These are phyloP conservation scores for Dactylellina drechsleri DNA, from an alignment of 2,329 filamentous ascomycete species.

Conservation along the genomic window DNA sequence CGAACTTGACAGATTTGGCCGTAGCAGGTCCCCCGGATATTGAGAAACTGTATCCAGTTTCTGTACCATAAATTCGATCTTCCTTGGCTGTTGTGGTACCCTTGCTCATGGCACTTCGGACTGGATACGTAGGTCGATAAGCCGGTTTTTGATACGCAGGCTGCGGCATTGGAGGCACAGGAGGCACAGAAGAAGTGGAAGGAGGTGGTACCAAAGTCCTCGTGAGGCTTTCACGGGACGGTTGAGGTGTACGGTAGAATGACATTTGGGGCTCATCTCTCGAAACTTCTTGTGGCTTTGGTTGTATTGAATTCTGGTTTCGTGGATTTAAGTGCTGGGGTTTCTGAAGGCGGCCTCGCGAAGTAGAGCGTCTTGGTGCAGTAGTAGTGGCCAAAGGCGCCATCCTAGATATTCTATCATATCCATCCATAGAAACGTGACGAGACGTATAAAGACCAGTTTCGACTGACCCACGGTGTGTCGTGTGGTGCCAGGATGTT, in stretches of 20 bases:
- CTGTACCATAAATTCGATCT: conserved; percentile 31
- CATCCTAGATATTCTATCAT: conserved; percentile 22
- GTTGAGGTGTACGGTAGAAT: conserved; percentile 41
- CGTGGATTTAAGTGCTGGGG: conserved; percentile 40
- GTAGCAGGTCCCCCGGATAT: conserved; percentile 32
- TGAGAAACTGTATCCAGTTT: conserved; percentile 38
- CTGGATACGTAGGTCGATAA: conserved; percentile 33
- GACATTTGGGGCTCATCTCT: conserved; percentile 42
- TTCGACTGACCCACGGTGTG: conserved; percentile 25
- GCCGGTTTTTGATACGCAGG: conserved; percentile 17
- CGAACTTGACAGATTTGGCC: conserved; percentile 48
- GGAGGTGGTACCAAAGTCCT: conserved; percentile 20
- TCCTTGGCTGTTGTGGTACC: conserved; percentile 9
- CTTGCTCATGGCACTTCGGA: conserved; percentile 41
- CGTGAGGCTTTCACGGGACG: conserved; percentile 40
- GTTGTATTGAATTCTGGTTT: conserved; percentile 8
- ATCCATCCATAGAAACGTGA: conserved; percentile 37
- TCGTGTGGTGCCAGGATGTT: conserved; percentile 41
- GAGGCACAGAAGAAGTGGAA: conserved; percentile 16
- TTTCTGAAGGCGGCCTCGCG: conserved; percentile 48
- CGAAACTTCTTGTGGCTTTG: conserved; percentile 1
- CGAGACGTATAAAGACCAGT: conserved; percentile 29
- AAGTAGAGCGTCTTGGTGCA: conserved; percentile 22
- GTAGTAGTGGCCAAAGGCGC: conserved; percentile 2
- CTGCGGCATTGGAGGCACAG: conserved; percentile 15